Conservation (phyloP, 2,329 filamentous ascomycete genomes). For the Coniochaeta ligniaria region DNA sequence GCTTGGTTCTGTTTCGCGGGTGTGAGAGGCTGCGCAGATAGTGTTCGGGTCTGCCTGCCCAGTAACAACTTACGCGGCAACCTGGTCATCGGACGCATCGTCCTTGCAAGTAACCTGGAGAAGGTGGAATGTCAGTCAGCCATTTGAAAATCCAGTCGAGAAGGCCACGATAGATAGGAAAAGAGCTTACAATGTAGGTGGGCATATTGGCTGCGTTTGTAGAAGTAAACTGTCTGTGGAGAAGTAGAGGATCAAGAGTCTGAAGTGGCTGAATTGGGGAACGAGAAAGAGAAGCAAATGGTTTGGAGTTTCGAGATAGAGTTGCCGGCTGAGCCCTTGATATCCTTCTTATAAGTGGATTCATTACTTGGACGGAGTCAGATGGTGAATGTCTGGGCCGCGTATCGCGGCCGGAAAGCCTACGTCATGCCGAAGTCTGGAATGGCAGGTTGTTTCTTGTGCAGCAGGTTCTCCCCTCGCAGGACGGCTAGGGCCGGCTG, state of each 20-base stretch:
- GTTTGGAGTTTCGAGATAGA: background rate
- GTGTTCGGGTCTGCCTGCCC: no score
- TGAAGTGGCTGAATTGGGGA: background rate
- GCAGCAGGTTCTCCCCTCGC: background rate
- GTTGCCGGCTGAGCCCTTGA: background rate
- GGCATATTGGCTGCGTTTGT: constrained; percentile 34
- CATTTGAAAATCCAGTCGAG: background rate
- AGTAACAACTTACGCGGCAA: constrained; percentile 50
- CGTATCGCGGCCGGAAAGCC: background rate
- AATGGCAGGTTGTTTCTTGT: background rate
- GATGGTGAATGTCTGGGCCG: constrained; percentile 1
- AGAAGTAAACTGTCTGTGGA: background rate
- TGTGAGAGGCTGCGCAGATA: background rate
- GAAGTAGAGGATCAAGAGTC: background rate
- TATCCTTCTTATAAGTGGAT: constrained; percentile 2
- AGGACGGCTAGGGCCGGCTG: constrained; percentile 1
- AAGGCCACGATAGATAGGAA: no score
- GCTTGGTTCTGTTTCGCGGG: constrained; percentile 58
- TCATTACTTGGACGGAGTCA: background rate
- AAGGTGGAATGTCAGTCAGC: background rate
- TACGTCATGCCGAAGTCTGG: constrained; percentile 1
- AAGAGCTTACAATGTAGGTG: constrained; percentile 43
- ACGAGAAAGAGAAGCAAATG: background rate
- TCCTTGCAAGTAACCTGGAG: constrained; percentile 72
- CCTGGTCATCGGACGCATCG: constrained; percentile 56